Conservation (phyloP, 108 stramenopile species). For the Cyclotella choctawhatcheeana region DNA sequence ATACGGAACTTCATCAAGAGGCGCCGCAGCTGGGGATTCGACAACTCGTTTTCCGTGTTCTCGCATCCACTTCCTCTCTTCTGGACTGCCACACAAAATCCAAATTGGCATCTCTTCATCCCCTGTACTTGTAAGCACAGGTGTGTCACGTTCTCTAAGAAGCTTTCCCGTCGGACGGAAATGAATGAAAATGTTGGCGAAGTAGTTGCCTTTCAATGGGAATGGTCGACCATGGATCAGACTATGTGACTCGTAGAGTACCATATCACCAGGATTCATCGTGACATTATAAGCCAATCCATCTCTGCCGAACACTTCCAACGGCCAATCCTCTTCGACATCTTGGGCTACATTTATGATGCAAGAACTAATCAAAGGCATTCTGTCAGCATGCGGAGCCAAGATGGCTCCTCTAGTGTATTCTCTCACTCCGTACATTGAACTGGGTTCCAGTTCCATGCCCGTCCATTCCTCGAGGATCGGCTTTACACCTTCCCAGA, state of each 20-base stretch:
- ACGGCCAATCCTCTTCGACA: conserved; percentile 92
- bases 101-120: conserved; percentile 47
- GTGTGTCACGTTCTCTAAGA: conserved; percentile 31
- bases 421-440: conserved; percentile 88
- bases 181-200: conserved; percentile 80
- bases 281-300: conserved; percentile 83
- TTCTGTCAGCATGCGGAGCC: conserved; percentile 86
- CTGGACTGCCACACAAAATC: conserved; percentile 42
- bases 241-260: conserved; percentile 69
- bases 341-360: conserved; percentile 93
- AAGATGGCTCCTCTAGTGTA: conserved; percentile 86
- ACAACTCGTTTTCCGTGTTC: conserved; percentile 33
- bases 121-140: conserved; percentile 35
- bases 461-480: conserved; percentile 92
- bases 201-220: conserved; percentile 83
- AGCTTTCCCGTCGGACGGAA: conserved; percentile 52
- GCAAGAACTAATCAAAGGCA: conserved; percentile 88
- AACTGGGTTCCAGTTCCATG: conserved; percentile 76
- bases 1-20: conserved; percentile 37
- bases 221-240: conserved; percentile 87
- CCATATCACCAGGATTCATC: conserved; percentile 79
- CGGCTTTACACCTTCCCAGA: conserved; percentile 80
- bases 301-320: conserved; percentile 89
- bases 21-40: conserved; percentile 48
- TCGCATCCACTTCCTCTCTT: conserved; percentile 42